These are phyloP conservation scores for Solanum hybrid DNA, from an alignment of 305 asterid genomes.

Conservation along the genomic window DNA sequence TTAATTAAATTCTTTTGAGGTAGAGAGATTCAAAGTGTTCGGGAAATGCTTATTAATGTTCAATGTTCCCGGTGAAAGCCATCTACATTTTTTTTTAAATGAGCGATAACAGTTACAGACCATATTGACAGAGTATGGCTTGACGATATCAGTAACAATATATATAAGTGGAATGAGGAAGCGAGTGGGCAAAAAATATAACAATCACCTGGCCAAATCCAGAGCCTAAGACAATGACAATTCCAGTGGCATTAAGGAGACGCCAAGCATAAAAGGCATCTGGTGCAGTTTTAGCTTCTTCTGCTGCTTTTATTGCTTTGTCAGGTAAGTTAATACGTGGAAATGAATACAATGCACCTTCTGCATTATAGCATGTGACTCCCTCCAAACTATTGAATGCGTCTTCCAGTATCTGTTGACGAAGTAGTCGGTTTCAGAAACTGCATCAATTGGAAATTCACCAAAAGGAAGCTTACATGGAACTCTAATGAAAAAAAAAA, in stretches of 20 bases:
- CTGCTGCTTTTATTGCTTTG: constrained; percentile 81
- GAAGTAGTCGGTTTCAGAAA: not conserved
- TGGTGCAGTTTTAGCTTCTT: constrained; percentile 55
- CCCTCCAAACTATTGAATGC: constrained; percentile 82
- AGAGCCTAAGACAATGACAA: constrained; percentile 92
- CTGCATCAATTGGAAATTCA: not conserved
- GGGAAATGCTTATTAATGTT: not conserved
- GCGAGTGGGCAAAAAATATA: not conserved
- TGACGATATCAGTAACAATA: not conserved
- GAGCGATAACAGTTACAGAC: not conserved
- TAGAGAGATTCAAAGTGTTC: not conserved
- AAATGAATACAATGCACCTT: constrained; percentile 97
- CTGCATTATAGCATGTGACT: constrained; percentile 82
- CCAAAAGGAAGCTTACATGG: not conserved
- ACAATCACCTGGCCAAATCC: constrained; percentile 80
- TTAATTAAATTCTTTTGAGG: not conserved
- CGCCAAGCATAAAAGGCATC: constrained; percentile 64
- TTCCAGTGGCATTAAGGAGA: constrained; percentile 84
- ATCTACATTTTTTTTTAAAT: not conserved
- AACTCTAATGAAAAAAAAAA: not conserved
- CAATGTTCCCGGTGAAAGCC: not conserved
- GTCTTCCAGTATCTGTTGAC: constrained; percentile 58
- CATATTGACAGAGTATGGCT: not conserved
- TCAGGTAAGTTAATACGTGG: constrained; percentile 63
- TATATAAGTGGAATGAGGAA: not conserved